Evolutionary conservation across 2,329 filamentous ascomycete species (phyloP), one percentile per base, ranked within the genome.

Genomic region (Fusarium vanettenii): DNA sequence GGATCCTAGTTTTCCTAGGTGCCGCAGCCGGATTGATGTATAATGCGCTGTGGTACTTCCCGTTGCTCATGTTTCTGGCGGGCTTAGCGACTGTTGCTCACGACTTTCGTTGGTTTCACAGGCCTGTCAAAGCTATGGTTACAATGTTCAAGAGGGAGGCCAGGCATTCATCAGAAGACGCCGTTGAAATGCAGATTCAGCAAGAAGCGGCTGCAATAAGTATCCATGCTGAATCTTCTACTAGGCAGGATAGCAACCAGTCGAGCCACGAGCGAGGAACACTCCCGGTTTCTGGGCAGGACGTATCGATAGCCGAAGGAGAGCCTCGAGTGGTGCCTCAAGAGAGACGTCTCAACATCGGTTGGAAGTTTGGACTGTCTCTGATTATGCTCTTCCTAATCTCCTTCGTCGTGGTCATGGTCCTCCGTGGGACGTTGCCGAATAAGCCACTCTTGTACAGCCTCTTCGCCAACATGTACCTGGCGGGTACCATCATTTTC

Each of bases 1-100:
- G 92, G 1, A 82, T 92, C 0, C 74, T 94, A 2, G 90, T 95
- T 0, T 91, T 94, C 13, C 77, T 92, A 7, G 88, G 89, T 4
- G 93, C 86, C 1, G 86, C 88, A 8, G 92, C 91, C 0, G 93
- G 92, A 0, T 82, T 95, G 72, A 85, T 93, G 61, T 94, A 94
- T 74, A 94, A 91, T 60, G 89, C 92, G 0, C 82, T 95, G 0
- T 95, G 93, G 93, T 95, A 93, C 73, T 95, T 94, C 52, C 93
- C 93, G 0, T 76, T 90, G 0, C 78, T 95, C 6, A 91, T 94
- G 81, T 75, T 88, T 0, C 72, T 85, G 1, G 89, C 87, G 0
- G 92, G 92, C 0, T 11, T 86, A 2, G 80, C 82, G 0, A 89
- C 90, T 0, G 80, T 90, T 0, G 64, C 88, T 0, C 91, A 89